These are phyloP conservation scores for Lachnum nothofagi DNA, from an alignment of 2,329 filamentous ascomycete genomes.

Conservation along the genomic window DNA sequence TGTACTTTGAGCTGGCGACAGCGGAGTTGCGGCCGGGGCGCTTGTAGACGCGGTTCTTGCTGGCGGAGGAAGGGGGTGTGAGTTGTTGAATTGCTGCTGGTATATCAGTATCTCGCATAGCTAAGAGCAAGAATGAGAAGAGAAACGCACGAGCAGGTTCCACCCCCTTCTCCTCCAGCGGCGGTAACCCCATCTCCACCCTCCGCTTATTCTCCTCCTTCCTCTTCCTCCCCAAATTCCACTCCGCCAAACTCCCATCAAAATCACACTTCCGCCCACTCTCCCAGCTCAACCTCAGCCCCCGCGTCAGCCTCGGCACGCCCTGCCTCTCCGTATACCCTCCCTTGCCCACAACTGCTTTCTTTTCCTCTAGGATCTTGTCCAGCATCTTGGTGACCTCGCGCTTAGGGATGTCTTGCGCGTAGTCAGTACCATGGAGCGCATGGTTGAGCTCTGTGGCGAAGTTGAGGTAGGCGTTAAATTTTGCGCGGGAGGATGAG, in stretches of 20 bases:
- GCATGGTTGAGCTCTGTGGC: slow-evolving; percentile 30
- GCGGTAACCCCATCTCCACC: neutral
- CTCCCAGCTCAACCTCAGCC: slow-evolving; percentile 27
- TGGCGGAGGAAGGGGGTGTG: neutral
- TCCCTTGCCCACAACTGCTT: slow-evolving; percentile 21
- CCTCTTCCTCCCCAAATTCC: slow-evolving; percentile 18
- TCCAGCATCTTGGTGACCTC: slow-evolving; percentile 31
- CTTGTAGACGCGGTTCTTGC: neutral
- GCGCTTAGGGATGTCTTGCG: slow-evolving; percentile 20
- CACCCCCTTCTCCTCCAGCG: neutral
- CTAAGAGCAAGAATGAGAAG: neutral
- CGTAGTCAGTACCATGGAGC: slow-evolving; percentile 22
- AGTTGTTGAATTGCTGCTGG: neutral
- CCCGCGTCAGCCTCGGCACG: slow-evolving; percentile 25
- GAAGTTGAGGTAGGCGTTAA: slow-evolving; percentile 23
- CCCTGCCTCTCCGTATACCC: slow-evolving; percentile 26
- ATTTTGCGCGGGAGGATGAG: neutral
- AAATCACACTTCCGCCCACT: slow-evolving; percentile 20
- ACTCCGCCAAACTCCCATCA: slow-evolving; percentile 24
- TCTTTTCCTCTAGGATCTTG: slow-evolving; percentile 20
- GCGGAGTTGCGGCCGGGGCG: neutral
- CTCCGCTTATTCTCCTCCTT: slow-evolving; percentile 6
- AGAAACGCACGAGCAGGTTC: neutral
- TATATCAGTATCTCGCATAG: neutral
- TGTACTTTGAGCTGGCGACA: neutral